Evolutionary conservation across 176 grass and related monocot species (phyloP).

Genomic region (Phragmites australis): DNA sequence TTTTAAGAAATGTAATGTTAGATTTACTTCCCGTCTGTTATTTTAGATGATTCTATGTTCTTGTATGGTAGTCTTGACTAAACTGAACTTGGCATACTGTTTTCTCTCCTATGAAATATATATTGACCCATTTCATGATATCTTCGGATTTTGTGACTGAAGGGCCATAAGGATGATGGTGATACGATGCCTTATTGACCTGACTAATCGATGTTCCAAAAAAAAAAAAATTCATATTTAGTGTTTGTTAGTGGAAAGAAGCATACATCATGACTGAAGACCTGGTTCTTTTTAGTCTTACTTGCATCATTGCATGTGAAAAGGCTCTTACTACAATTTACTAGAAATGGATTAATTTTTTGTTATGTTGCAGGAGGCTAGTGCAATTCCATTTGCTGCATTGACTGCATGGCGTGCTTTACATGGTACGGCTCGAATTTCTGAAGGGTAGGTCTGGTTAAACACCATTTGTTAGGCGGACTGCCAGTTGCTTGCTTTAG

Average conservation of each 20-base stretch:
- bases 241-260: slow-evolving; percentile 7
- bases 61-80: neutral
- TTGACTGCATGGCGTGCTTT: slow-evolving; percentile 98
- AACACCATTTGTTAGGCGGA: slow-evolving; percentile 23
- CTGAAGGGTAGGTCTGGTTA: slow-evolving; percentile 69
- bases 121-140: neutral
- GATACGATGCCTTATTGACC: neutral
- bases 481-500: neutral
- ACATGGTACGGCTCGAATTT: slow-evolving; percentile 79
- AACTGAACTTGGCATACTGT: slow-evolving; percentile 6
- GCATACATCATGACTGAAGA: neutral
- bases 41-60: neutral
- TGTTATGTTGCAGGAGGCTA: slow-evolving; percentile 66
- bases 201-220: neutral
- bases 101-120: neutral
- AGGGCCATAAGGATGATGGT: neutral
- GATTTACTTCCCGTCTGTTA: slow-evolving; percentile 1
- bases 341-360: neutral
- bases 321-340: neutral
- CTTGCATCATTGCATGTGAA: neutral
- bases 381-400: slow-evolving; percentile 94
- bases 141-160: neutral
- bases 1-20: neutral
- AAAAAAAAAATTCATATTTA: slow-evolving; percentile 3
- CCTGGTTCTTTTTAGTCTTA: neutral